phyloP scores from a whole-genome alignment of 768 basidiomycete species.

The Gyrodon lividus region DNA sequence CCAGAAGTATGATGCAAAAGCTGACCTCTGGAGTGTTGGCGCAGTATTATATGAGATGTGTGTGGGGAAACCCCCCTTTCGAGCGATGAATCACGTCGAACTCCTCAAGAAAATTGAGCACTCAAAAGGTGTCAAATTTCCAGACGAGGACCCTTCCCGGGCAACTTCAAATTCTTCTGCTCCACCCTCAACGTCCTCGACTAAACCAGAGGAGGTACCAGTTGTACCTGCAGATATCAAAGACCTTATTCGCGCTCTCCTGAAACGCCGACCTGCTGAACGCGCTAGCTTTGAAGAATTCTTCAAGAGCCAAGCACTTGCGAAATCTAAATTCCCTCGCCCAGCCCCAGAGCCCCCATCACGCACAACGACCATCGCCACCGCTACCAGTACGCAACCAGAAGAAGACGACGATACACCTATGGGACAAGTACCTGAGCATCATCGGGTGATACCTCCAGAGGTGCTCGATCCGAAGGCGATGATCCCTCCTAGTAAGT shows the following conservation, averaged over 20 bases:
- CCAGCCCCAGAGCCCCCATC: conserved; percentile 30
- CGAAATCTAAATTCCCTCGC: conserved; percentile 74
- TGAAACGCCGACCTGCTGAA: conserved; percentile 82
- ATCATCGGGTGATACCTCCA: conserved; percentile 72
- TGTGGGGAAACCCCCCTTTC: conserved; percentile 90
- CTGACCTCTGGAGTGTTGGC: conserved; percentile 97
- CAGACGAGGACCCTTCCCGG: conserved; percentile 75
- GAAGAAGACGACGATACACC: conserved; percentile 34
- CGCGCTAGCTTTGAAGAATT: conserved; percentile 90
- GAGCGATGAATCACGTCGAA: conserved; percentile 95
- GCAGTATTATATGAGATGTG: conserved; percentile 96
- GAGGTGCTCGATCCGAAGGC: conserved; percentile 78
- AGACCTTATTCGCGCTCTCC: conserved; percentile 75
- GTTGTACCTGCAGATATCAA: conserved; percentile 83
- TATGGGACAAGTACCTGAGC: conserved; percentile 57
- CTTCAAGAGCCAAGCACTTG: conserved; percentile 77
- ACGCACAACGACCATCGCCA: conserved; percentile 9
- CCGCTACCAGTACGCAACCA: conserved; percentile 18
- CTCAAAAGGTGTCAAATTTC: conserved; percentile 90
- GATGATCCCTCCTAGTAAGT: conserved; percentile 81
- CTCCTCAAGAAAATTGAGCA: conserved; percentile 89
- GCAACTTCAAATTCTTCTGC: conserved; percentile 34
- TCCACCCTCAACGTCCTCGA: conserved; percentile 15
- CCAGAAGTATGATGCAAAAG: conserved; percentile 97
- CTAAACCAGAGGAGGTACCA: conserved; percentile 46